A percentile compares a stretch with the other conserved stretches of the same genome.
Conservation (phyloP, 2,329 filamentous ascomycete species). For the Sordariomycetes sp. region DNA sequence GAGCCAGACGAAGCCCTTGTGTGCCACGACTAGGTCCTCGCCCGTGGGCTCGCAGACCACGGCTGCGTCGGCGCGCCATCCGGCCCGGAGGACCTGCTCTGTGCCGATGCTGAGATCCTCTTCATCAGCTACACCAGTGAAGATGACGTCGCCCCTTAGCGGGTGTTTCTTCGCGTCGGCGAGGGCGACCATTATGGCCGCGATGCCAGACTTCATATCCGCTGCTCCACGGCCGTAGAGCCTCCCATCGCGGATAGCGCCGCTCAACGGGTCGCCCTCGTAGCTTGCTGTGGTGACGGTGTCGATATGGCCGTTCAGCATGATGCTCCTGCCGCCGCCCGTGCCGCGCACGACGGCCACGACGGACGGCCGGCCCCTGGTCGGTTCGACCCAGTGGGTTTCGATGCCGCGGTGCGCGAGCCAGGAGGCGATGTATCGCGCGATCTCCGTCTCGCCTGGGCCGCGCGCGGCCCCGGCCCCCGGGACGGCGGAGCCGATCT, state of each 20-base stretch:
- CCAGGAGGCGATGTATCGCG: conserved; percentile 36
- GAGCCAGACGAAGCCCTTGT: conserved; percentile 39
- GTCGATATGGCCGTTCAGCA: conserved; percentile 43
- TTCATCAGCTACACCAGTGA: conserved; percentile 43
- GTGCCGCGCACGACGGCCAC: conserved; percentile 34
- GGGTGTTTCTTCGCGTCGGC: conserved; percentile 23
- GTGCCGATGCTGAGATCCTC: conserved; percentile 40
- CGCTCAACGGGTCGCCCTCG: conserved; percentile 31
- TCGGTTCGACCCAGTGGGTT: conserved; percentile 34
- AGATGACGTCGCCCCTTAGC: conserved; percentile 36
- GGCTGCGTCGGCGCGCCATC: conserved; percentile 41
- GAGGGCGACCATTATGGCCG: conserved; percentile 31
- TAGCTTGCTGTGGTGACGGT: conserved; percentile 38
- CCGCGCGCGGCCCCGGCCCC: conserved; percentile 27
- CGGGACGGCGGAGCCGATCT: conserved; percentile 38
- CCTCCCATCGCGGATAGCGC: conserved; percentile 24
- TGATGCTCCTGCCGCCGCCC: conserved; percentile 34
- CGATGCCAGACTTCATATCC: conserved; percentile 42
- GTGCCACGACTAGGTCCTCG: conserved; percentile 28
- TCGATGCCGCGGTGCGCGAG: conserved; percentile 39
- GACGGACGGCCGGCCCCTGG: conserved; percentile 35
- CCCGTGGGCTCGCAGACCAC: conserved; percentile 37
- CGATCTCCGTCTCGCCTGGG: conserved; percentile 33
- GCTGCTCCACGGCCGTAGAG: conserved; percentile 33
- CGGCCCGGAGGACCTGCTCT: conserved; percentile 34